Evolutionary conservation across 140 eudicot genomes (phyloP), one percentile per base, ranked within the genome.

Genomic region (Ambrosia hybrid): DNA sequence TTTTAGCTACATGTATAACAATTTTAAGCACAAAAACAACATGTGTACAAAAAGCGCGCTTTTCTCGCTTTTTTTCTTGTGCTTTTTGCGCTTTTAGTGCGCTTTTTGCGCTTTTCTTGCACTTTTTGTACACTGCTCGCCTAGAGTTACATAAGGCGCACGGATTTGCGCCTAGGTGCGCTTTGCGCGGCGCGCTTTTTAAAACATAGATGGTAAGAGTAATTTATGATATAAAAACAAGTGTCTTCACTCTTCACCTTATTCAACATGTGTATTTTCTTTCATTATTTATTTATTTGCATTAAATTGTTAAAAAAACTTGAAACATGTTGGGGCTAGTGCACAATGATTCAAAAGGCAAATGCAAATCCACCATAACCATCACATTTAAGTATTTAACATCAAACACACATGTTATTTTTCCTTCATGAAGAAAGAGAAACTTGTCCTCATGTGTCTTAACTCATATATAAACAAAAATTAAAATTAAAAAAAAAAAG

Each of bases 391-490:
- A 9, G n/a, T n/a, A n/a, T n/a, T n/a, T n/a, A n/a, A n/a, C 8
- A 65, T 41, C 3, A 65, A 65, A 9, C 12, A 26, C 60, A 68
- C 60, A 26, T 49, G 33, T 57, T 26, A 6, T 5, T 57, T 56
- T 26, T 57, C 57, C 67, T 71, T 58, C 46, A 21, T 46, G 21
- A 26, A 71, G 17, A 17, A 57, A 71, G 26, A 71, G 53, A 57
- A 71, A 39, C 10, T 41, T 73, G 33, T 39, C 45, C 60, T 73
- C 66, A 53, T 65, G 66, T 53, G 67, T 13, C 73, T 55, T 38
- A 65, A 66, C 73, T 65, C 57, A 30, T 66, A 33, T 49, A 14
- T 14, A n/a, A 45, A 39, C 4, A 65, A 39, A 41, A 21, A 21
- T 21, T 21, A 21, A 21, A 21, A 21, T 21, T 4, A 39, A 16